phyloP scores from a whole-genome alignment of 257 asterid genomes.

The Petunia axillaris region DNA sequence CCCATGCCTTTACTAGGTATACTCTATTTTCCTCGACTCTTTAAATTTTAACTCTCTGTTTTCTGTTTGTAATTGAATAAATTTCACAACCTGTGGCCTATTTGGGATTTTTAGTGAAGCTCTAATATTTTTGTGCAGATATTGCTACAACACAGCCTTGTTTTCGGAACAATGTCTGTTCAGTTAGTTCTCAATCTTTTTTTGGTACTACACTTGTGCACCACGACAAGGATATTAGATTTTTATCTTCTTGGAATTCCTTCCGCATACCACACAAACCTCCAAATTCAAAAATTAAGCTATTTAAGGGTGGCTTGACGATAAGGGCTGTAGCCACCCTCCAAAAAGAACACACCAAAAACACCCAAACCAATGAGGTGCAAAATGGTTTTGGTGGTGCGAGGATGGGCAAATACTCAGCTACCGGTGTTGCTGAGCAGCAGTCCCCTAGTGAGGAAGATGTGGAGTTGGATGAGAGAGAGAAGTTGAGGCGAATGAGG shows the following conservation, averaged over 20 bases:
- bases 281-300: constrained; percentile 37
- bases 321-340: constrained; percentile 74
- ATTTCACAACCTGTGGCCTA: not conserved
- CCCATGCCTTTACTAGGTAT: constrained; percentile 95
- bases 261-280: constrained; percentile 39
- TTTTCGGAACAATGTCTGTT: constrained; percentile 52
- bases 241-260: constrained; percentile 46
- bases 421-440: constrained; percentile 36
- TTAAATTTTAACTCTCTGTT: not conserved
- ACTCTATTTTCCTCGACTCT: not conserved
- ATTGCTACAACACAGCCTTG: constrained; percentile 79
- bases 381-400: constrained; percentile 39
- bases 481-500: constrained; percentile 85
- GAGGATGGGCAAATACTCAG: constrained; percentile 50
- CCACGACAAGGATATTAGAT: constrained; percentile 50
- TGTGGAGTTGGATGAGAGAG: constrained; percentile 60
- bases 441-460: constrained; percentile 54
- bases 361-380: constrained; percentile 38
- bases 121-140: constrained; percentile 57
- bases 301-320: constrained; percentile 51
- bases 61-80: not conserved
- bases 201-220: constrained; percentile 37
- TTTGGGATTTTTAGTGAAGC: constrained; percentile 12
- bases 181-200: constrained; percentile 50
- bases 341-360: constrained; percentile 46